Evolutionary conservation across 116 monocot species (phyloP).

Genomic region (Thalassia testudinum): DNA sequence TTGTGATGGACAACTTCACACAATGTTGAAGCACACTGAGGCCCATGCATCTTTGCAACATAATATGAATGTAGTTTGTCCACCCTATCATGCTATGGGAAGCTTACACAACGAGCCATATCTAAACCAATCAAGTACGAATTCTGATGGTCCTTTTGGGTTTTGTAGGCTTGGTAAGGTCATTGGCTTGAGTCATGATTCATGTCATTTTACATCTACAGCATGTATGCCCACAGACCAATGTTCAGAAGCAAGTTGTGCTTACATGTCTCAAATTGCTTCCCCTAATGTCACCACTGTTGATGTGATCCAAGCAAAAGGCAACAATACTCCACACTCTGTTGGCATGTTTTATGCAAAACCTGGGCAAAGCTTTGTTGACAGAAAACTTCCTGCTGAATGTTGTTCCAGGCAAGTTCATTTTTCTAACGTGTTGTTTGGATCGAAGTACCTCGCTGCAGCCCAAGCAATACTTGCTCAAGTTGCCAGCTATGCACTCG

Average conservation of each 20-base stretch:
- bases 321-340: not conserved
- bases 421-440: slow-evolving; percentile 14
- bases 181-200: no score
- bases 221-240: slow-evolving; percentile 13
- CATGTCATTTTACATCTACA: no score
- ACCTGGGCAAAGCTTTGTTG: not conserved
- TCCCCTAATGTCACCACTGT: slow-evolving; percentile 5
- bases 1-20: no score
- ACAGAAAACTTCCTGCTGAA: slow-evolving; percentile 7
- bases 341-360: not conserved
- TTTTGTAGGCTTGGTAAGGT: no score
- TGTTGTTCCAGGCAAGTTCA: slow-evolving; percentile 10
- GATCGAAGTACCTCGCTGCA: slow-evolving; percentile 26
- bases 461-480: slow-evolving; percentile 13
- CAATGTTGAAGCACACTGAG: no score
- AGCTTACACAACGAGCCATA: no score
- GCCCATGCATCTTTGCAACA: no score
- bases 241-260: slow-evolving; percentile 42
- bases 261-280: slow-evolving; percentile 26
- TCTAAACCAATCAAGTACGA: no score
- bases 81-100: no score
- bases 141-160: no score
- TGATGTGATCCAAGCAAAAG: slow-evolving; percentile 3
- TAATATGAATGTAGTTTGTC: no score
- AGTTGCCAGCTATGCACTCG: slow-evolving; percentile 12